Evolutionary conservation across 1,139 yeast genomes (phyloP), one percentile per base, ranked within the genome.

Genomic region (Yamadazyma sp.): DNA sequence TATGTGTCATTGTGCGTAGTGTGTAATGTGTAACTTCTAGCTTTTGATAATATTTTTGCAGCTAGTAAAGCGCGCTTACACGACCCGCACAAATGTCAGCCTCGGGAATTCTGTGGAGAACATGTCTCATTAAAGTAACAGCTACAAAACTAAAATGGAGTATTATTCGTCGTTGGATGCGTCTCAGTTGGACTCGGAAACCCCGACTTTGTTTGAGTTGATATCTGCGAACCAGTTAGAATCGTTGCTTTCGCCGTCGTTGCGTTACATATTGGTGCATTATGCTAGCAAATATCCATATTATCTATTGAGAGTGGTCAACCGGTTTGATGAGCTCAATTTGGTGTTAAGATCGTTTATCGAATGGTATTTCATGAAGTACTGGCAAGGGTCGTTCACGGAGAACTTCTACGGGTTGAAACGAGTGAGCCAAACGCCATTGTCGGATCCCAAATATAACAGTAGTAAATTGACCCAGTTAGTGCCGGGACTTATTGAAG

Each of bases 381-480:
- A 73, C 40, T 86, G 95, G 88, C 90, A 86, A 52, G 81, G 95
- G 0, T 79, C 94, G 2, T 88, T 92, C 51, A 87, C 96, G 0
- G 97, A 90, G 57, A 86, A 86, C 57, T 92, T 90, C 56, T 90
- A 92, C 55, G 97, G 97, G 2, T 63, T 92, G 49, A 88, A 89
- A 56, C 65, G 95, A 37, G 79, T 79, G 15, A 64, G 64, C 38
- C 63, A 61, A 27, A 64, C 75, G 0, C 69, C 73, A 3, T 59
- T 73, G 30, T 54, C 70, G 10, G 50, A 54, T 25, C 29, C 38
- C 9, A 57, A 55, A 29, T 65, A 59, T 39, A 64, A 65, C 39
- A 53, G 62, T 35, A 49, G 62, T 14, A 69, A 62, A 37, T 51
- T 71, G 29, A 59, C 73, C 3, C 73, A 63, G 42, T 46, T 70